phyloP scores from a whole-genome alignment of 2,329 filamentous ascomycete genomes.

The Sarocladium brachiariae region DNA sequence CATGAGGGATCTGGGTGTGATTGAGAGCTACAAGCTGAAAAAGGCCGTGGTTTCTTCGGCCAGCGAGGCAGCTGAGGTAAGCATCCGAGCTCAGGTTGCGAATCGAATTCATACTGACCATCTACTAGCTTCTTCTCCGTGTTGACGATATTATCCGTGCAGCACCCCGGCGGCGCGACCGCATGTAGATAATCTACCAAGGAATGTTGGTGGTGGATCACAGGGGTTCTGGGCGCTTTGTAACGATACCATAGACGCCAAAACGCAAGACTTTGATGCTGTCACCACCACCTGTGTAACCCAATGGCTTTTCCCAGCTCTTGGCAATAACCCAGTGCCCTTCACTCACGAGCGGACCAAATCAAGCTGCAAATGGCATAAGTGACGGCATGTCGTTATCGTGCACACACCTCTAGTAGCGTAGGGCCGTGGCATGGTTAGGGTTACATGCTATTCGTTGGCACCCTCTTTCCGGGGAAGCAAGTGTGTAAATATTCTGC shows the following conservation, averaged over 20 bases:
- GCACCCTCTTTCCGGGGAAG: too few species aligned
- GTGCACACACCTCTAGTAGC: too few species aligned
- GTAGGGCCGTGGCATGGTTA: too few species aligned
- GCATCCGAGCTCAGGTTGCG: conserved; percentile 18
- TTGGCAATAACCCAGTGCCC: too few species aligned
- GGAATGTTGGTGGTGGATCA: background rate
- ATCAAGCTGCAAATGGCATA: too few species aligned
- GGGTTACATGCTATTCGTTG: too few species aligned
- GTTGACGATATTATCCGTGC: conserved; percentile 98
- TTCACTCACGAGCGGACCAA: too few species aligned
- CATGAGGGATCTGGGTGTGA: conserved; percentile 90
- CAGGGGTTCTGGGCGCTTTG: background rate
- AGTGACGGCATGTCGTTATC: too few species aligned
- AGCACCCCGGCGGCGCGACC: conserved; percentile 58
- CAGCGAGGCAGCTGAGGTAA: conserved; percentile 91
- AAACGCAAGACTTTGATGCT: background rate
- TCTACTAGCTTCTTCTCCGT: conserved; percentile 69
- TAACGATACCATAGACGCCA: conserved; percentile 3
- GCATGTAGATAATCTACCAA: conserved; percentile 24
- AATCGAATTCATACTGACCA: background rate
- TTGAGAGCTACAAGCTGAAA: conserved; percentile 99
- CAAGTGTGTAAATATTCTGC: too few species aligned
- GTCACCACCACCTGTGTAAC: too few species aligned
- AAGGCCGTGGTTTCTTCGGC: conserved; percentile 94
- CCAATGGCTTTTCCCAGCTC: too few species aligned